Evolutionary conservation across 306 rosid genomes (phyloP), one percentile per base, ranked within the genome.

Genomic region (Rosa rugosa): DNA sequence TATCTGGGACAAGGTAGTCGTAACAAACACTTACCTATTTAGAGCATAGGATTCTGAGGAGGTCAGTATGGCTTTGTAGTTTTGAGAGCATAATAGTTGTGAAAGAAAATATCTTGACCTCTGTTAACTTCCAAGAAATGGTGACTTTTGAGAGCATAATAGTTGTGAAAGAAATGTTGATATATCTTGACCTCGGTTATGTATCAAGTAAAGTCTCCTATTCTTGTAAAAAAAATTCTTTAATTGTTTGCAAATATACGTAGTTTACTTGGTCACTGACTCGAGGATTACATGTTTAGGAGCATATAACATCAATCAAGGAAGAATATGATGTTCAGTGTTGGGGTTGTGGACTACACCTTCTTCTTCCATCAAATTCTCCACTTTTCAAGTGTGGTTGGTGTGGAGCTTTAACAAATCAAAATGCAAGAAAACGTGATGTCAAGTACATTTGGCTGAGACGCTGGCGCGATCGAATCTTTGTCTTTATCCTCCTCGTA

Each of bases 271-370:
- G 81, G 86, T 83, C 79, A 85, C 90, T 87, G 76, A 90, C 85
- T 78, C 81, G 83, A 34, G 79, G 88, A 85, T 90, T 87, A 56
- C 81, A 73, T 90, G 79, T 85, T 40, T 67, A 93, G 98, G 98
- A 95, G 86, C 86, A 90, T 76, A 83, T 89, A 80, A 75, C 89
- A 47, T 77, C 75, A 65, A 75, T 79, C 82, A 73, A 68, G 8
- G 98, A 89, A 63, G 86, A 87, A 73, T 70, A 53, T 18, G 94
- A 93, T 83, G 89, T 90, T 9, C 89, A 84, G 12, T 95, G 99
- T 84, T 95, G 99, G 99, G 99, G 97, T 56, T 95, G 99, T 82
- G 99, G 99, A 79, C 80, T 91, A 77, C 89, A 79, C 69, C 94
- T 89, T 79, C 84, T 89, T 81, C 87, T 89, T 80, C 93, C 96